A percentile compares a stretch with the other conserved stretches of the same genome.
Evolutionary conservation across 164 flowering plant species (phyloP).

Genomic region (Dillenia suffruticosa): DNA sequence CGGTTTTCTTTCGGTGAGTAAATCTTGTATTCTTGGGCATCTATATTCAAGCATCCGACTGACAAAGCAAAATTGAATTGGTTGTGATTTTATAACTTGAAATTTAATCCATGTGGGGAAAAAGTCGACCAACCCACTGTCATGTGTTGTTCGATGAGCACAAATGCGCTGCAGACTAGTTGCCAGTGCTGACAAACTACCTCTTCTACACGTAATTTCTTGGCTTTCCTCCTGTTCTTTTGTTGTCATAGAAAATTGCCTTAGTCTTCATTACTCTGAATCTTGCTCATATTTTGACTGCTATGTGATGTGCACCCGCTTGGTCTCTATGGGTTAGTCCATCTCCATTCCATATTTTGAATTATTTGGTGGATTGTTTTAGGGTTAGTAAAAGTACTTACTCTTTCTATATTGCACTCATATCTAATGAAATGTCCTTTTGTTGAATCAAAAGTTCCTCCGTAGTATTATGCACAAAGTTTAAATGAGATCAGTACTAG

Average conservation of each 20-base stretch:
- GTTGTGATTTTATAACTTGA: not conserved
- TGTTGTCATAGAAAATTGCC: not conserved
- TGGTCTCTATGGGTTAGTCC: conserved; percentile 76
- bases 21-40: no score
- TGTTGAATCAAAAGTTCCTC: no score
- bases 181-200: conserved; percentile 61
- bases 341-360: not conserved
- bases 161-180: conserved; percentile 47
- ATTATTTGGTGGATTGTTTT: not conserved
- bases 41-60: no score
- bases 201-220: conserved; percentile 68
- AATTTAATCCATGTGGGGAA: conserved; percentile 44
- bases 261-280: not conserved
- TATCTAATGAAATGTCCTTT: not conserved
- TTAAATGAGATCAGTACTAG: no score
- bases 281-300: conserved; percentile 26
- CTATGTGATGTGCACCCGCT: conserved; percentile 83
- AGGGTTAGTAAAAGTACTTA: not conserved
- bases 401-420: not conserved
- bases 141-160: conserved; percentile 84
- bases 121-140: conserved; percentile 75
- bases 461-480: conserved; percentile 64
- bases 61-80: not conserved
- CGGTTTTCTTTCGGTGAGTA: no score
- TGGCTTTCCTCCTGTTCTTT: not conserved